Conservation (phyloP, 2,329 filamentous ascomycete genomes). For the Microdochium bolleyi region DNA sequence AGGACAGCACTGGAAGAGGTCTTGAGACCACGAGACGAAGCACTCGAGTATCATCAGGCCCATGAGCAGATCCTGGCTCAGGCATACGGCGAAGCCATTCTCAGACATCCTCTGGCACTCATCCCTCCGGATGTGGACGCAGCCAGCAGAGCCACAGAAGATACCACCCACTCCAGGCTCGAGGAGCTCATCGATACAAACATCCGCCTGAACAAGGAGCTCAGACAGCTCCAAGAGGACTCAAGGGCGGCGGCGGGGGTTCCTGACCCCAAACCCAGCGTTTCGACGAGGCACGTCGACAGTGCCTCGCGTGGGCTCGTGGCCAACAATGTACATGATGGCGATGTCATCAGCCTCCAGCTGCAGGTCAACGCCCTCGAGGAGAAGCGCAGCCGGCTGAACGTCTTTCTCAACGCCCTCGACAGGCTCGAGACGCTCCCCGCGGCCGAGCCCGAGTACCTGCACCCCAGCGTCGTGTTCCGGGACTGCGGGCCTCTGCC, state of each 20-base stretch:
- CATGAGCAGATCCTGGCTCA: neutral
- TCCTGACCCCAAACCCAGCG: too few species aligned
- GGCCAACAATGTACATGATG: neutral
- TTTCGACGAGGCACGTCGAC: too few species aligned
- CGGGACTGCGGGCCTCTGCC: constrained; percentile 34
- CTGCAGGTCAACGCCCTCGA: constrained; percentile 41
- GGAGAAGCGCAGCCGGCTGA: constrained; percentile 41
- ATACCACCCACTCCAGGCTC: neutral
- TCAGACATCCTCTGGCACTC: neutral
- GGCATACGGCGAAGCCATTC: neutral
- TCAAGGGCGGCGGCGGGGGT: neutral
- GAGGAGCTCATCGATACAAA: neutral
- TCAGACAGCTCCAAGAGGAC: neutral
- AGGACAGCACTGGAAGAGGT: neutral
- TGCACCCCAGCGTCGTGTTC: constrained; percentile 42
- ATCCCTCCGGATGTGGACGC: neutral
- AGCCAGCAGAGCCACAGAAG: neutral
- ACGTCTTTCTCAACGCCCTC: constrained; percentile 41
- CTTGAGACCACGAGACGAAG: neutral
- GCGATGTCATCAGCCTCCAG: constrained; percentile 34
- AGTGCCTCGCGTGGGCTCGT: neutral
- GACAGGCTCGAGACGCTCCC: constrained; percentile 43
- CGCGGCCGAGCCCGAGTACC: constrained; percentile 38
- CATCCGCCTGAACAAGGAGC: neutral
- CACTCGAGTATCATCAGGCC: neutral